phyloP scores from a whole-genome alignment of 805 yeast species.

The Saccharomycopsis lassenensis region DNA sequence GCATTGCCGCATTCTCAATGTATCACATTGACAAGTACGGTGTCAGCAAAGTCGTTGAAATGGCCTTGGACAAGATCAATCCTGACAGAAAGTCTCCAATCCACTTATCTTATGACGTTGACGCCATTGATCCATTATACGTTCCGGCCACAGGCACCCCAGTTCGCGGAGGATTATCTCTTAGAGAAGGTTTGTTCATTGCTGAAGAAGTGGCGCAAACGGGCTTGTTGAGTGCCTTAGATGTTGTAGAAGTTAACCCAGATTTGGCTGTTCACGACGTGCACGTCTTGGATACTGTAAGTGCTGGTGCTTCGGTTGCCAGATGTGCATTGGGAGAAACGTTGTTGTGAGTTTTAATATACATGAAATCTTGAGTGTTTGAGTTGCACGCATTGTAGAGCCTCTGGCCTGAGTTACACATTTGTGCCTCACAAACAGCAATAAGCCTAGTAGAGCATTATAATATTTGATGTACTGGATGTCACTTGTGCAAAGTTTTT shows the following conservation, averaged over 20 bases:
- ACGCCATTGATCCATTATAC: constrained; percentile 87
- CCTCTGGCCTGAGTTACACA: too few species aligned
- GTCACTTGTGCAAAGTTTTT: too few species aligned
- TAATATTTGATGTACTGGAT: too few species aligned
- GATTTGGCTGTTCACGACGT: constrained; percentile 65
- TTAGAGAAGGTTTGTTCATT: constrained; percentile 87
- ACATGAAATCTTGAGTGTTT: too few species aligned
- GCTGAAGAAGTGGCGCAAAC: constrained; percentile 89
- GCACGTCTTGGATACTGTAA: constrained; percentile 74
- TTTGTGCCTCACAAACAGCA: too few species aligned
- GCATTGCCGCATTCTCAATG: constrained; percentile 85
- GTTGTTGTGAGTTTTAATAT: constrained; percentile 35
- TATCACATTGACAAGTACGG: constrained; percentile 93
- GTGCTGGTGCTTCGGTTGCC: constrained; percentile 83
- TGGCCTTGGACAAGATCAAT: constrained; percentile 74
- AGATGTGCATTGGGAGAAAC: constrained; percentile 95
- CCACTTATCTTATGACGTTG: constrained; percentile 90
- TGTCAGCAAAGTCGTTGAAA: constrained; percentile 79
- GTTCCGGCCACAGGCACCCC: constrained; percentile 98
- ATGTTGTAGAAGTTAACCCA: constrained; percentile 91
- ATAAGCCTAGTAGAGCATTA: too few species aligned
- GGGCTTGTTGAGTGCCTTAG: constrained; percentile 80
- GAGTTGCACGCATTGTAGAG: too few species aligned
- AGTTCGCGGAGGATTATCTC: constrained; percentile 89
- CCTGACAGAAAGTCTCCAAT: constrained; percentile 67